phyloP scores from a whole-genome alignment of 805 yeast species.

The Yueomyces sinensis region DNA sequence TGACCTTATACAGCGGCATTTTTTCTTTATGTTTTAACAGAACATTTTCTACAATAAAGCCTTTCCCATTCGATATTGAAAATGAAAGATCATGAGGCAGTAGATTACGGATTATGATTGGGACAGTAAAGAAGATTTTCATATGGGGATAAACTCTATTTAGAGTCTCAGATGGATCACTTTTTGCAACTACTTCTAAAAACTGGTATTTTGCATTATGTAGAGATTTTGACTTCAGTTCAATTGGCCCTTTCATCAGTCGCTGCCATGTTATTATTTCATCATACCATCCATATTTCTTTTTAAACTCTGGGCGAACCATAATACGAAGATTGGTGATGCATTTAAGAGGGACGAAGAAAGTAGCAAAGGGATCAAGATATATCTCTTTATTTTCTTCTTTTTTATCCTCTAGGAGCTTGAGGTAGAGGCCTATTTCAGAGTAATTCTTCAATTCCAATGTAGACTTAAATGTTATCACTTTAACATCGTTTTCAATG shows the following conservation, averaged over 20 bases:
- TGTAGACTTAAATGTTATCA: neutral
- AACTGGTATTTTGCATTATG: neutral
- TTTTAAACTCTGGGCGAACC: neutral
- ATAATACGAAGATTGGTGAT: neutral
- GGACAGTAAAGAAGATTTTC: conserved; percentile 67
- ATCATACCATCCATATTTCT: neutral
- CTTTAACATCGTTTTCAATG: no score
- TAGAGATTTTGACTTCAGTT: neutral
- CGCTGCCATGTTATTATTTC: neutral
- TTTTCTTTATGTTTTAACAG: neutral
- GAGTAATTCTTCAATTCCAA: neutral
- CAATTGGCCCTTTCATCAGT: neutral
- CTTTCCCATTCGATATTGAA: neutral
- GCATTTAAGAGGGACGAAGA: neutral
- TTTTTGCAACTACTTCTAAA: neutral
- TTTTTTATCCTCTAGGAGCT: no score
- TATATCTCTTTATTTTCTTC: neutral
- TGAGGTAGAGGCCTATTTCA: no score
- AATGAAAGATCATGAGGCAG: neutral
- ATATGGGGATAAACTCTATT: neutral
- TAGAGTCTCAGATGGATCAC: neutral
- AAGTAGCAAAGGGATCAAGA: neutral
- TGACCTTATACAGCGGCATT: neutral
- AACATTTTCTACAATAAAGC: no score
- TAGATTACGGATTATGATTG: conserved; percentile 27